Evolutionary conservation across 805 yeast species (phyloP).

Genomic region (Metschnikowia cerradonensis): DNA sequence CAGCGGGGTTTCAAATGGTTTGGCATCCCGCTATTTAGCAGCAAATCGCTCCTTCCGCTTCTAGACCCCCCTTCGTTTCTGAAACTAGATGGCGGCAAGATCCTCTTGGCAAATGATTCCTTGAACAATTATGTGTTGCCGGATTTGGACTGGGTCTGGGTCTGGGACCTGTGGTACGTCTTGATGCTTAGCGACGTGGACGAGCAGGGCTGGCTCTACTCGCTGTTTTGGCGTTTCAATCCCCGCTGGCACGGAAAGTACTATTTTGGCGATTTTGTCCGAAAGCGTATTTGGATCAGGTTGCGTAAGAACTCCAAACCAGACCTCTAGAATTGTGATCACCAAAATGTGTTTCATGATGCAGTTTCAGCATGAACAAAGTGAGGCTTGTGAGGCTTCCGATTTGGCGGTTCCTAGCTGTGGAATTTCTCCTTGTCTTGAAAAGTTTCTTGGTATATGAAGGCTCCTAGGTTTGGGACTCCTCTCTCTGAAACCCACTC

Average conservation of each 20-base stretch:
- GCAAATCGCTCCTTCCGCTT: conserved; percentile 43
- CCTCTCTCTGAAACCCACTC: too few species aligned
- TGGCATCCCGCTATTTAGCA: conserved; percentile 49
- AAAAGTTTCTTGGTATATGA: too few species aligned
- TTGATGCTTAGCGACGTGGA: conserved; percentile 69
- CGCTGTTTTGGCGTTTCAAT: conserved; percentile 33
- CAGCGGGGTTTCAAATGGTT: conserved; percentile 51
- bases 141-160: conserved; percentile 61
- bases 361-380: background rate
- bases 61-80: conserved; percentile 51
- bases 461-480: too few species aligned
- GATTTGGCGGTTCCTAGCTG: too few species aligned
- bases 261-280: conserved; percentile 54
- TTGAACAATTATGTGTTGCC: conserved; percentile 46
- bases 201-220: conserved; percentile 82
- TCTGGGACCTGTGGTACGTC: conserved; percentile 69
- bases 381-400: background rate
- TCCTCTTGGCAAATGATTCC: conserved; percentile 24
- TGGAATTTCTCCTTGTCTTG: too few species aligned
- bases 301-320: conserved; percentile 21
- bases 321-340: background rate
- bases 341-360: background rate
- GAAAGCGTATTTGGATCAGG: conserved; percentile 64
- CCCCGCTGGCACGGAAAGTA: conserved; percentile 63
- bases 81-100: conserved; percentile 37